Evolutionary conservation across 2,329 filamentous ascomycete genomes (phyloP), one percentile per base, ranked within the genome.

Genomic region (Aureobasidium pullulans): DNA sequence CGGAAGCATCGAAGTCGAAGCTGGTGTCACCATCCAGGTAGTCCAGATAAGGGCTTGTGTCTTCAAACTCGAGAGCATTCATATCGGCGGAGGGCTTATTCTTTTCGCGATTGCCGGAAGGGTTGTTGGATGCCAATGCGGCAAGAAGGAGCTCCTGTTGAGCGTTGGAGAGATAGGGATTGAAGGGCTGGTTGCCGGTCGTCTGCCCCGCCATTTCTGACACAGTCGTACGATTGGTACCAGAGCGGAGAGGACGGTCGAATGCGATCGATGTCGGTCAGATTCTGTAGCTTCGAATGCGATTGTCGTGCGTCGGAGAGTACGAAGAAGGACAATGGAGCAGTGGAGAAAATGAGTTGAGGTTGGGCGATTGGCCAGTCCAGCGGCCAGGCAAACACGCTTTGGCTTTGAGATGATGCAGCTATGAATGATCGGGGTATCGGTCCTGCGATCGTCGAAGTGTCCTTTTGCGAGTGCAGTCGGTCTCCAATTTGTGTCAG

Each of bases 21-120:
- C 80, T 86, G 37, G 81, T 82, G 68, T 92, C 88, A 61, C 79
- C 79, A 61, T 92, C 89, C 60, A 90, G 85, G 48, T 91, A 94
- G 69, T 96, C 90, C 60, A 95, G 79, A 68, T 86, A 92, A 0
- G 92, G 90, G 64, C 88, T 94, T 62, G 67, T 68, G 44, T 70
- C 68, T 56, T 66, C 62, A 31, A 64, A 63, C 16, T 66, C 65
- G 58, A 66, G 65, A 39, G 62, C 63, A 57, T 69, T 66, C 47
- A 70, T 59, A 36, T 48, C 52, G 39, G 49, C 48, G 6, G 57
- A 15, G 7, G 56, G 47, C 44, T 57, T 57, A 4, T 28, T 37
- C 10, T 49, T 52, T 23, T 54, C 28, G 40, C 40, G 59, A 42
- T 48, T 48, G 47, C 57, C 58, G 31, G 36, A 47, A 32, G 60